A percentile compares a stretch with the other conserved stretches of the same genome.
Evolutionary conservation across 2,329 filamentous ascomycete genomes (phyloP).

Genomic region (Microsporum ferrugineum): DNA sequence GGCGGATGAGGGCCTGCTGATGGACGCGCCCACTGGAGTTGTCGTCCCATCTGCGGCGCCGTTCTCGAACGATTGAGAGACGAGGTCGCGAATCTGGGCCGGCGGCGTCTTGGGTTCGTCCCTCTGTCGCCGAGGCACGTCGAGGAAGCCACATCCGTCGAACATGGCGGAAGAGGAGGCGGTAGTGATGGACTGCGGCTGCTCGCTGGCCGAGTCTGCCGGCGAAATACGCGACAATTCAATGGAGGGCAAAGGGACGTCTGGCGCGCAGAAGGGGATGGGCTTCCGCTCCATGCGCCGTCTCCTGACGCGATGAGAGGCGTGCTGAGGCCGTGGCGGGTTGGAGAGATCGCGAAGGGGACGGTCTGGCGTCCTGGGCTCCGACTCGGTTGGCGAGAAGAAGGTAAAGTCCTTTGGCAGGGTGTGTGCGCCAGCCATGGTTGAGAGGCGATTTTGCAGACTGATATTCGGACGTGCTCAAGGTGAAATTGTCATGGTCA

Average conservation of each 20-base stretch:
- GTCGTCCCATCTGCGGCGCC: conserved; percentile 22
- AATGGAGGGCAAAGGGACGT: conserved; percentile 35
- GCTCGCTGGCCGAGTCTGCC: conserved; percentile 13
- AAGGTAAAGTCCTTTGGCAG: conserved; percentile 39
- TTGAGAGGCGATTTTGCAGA: not conserved
- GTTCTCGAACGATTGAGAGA: conserved; percentile 21
- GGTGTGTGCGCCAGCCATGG: conserved; percentile 25
- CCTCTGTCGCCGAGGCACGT: conserved; percentile 30
- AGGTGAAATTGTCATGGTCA: not conserved
- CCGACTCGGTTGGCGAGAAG: conserved; percentile 20
- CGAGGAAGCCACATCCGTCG: conserved; percentile 23
- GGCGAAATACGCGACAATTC: conserved; percentile 24
- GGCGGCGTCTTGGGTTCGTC: conserved; percentile 35
- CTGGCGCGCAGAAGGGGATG: conserved; percentile 26
- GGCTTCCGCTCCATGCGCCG: conserved; percentile 27
- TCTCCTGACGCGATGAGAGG: conserved; percentile 32
- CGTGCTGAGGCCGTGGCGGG: conserved; percentile 36
- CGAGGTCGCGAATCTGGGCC: conserved; percentile 33
- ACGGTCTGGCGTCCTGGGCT: conserved; percentile 35
- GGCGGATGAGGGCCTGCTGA: conserved; percentile 46
- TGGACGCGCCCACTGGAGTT: conserved; percentile 30
- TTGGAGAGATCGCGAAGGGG: conserved; percentile 28
- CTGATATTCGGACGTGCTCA: not conserved
- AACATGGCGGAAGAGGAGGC: conserved; percentile 20
- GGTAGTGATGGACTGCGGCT: conserved; percentile 1